phyloP scores from a whole-genome alignment of 306 rosid species.

The Amphicarpaea edgeworthii region DNA sequence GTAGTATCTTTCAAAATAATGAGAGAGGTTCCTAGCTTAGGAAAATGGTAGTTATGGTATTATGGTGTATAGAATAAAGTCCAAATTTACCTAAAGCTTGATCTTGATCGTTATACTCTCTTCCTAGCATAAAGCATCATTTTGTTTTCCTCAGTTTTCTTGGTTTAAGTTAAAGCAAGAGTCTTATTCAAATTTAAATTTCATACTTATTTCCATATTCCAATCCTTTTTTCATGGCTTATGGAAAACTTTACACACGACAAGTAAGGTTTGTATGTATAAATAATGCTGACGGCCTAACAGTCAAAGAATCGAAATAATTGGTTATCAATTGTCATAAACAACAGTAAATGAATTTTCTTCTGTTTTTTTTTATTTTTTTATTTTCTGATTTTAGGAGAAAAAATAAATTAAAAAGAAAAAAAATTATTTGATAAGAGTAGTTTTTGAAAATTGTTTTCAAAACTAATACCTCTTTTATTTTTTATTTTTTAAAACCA shows the following conservation, averaged over 20 bases:
- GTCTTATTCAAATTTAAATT: neutral
- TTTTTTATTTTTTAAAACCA: neutral
- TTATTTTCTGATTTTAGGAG: neutral
- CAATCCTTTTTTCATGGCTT: neutral
- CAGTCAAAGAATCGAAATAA: neutral
- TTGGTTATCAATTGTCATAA: neutral
- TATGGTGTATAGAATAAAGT: constrained; percentile 36
- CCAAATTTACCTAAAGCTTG: constrained; percentile 7
- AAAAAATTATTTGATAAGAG: neutral
- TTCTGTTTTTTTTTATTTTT: neutral
- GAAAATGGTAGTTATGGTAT: constrained; percentile 29
- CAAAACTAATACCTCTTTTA: neutral
- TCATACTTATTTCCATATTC: neutral
- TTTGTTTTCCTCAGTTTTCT: constrained; percentile 11
- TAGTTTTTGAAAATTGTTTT: neutral
- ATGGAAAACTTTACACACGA: constrained; percentile 26
- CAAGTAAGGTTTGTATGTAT: constrained; percentile 29
- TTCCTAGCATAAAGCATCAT: neutral
- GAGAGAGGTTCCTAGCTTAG: constrained; percentile 35
- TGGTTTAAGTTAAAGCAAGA: constrained; percentile 29
- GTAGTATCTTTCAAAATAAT: constrained; percentile 45
- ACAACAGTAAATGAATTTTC: neutral
- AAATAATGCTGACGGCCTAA: constrained; percentile 5
- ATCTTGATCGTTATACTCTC: constrained; percentile 12
- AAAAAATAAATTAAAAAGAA: neutral